Evolutionary conservation across 257 asterid genomes (phyloP).

Genomic region (Rauvolfia tetraphylla): DNA sequence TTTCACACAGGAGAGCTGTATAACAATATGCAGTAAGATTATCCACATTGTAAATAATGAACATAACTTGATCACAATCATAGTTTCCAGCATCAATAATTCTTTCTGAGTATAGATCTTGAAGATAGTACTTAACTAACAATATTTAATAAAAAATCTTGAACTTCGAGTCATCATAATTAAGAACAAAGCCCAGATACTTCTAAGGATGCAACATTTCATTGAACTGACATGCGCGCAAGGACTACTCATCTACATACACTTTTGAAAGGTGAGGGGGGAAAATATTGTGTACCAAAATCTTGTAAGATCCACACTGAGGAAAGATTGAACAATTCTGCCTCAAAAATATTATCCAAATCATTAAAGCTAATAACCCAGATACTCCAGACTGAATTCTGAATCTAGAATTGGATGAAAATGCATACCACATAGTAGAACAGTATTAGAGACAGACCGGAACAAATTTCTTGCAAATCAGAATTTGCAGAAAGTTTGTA

Average conservation of each 20-base stretch:
- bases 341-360: neutral
- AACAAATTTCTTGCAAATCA: conserved; percentile 72
- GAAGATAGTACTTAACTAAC: neutral
- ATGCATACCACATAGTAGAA: conserved; percentile 83
- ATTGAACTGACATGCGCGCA: neutral
- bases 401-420: conserved; percentile 24
- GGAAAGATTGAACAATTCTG: neutral
- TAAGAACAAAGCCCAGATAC: neutral
- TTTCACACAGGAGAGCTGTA: conserved; percentile 76
- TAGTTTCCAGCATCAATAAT: neutral
- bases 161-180: neutral
- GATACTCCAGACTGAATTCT: conserved; percentile 14
- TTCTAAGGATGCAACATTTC: neutral
- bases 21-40: conserved; percentile 18
- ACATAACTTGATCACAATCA: neutral
- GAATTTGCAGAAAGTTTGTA: conserved; percentile 58
- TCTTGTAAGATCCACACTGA: neutral
- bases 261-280: neutral
- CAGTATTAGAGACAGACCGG: conserved; percentile 72
- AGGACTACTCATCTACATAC: neutral
- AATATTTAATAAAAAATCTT: neutral
- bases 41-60: neutral
- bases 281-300: neutral
- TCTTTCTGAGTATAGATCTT: neutral
- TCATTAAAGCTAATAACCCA: neutral